phyloP scores from a whole-genome alignment of 306 rosid species.

The Vigna mungo region DNA sequence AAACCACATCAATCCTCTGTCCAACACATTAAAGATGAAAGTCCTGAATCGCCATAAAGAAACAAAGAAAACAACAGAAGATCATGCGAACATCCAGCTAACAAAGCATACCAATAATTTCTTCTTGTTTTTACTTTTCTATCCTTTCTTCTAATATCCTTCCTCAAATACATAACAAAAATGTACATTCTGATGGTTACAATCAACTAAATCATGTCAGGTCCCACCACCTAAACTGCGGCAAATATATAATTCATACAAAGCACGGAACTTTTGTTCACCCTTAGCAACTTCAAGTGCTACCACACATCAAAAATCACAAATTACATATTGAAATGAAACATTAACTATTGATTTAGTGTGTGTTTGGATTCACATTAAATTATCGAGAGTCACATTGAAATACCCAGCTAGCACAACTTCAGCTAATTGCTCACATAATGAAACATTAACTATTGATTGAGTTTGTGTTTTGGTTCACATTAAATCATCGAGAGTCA shows the following conservation, averaged over 20 bases:
- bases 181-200: slow-evolving; percentile 2
- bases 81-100: neutral
- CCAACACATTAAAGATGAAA: slow-evolving; percentile 30
- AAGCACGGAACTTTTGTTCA: neutral
- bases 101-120: slow-evolving; percentile 30
- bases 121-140: slow-evolving; percentile 13
- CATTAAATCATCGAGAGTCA: neutral
- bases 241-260: slow-evolving; percentile 16
- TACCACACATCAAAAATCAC: slow-evolving; percentile 25
- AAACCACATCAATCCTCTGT: slow-evolving; percentile 30
- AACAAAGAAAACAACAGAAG: neutral
- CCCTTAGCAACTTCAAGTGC: slow-evolving; percentile 6
- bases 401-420: neutral
- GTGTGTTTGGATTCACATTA: neutral
- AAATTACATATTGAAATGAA: neutral
- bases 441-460: too few species aligned
- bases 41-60: slow-evolving; percentile 35
- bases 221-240: neutral
- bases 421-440: neutral
- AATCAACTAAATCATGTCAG: slow-evolving; percentile 15
- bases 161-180: neutral
- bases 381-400: neutral
- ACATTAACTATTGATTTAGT: neutral
- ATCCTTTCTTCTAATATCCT: slow-evolving; percentile 32
- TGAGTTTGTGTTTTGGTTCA: neutral